A percentile compares a stretch with the other conserved stretches of the same genome.
These are phyloP conservation scores for Millerozyma acaciae DNA, from an alignment of 805 yeast genomes.

Conservation along the genomic window DNA sequence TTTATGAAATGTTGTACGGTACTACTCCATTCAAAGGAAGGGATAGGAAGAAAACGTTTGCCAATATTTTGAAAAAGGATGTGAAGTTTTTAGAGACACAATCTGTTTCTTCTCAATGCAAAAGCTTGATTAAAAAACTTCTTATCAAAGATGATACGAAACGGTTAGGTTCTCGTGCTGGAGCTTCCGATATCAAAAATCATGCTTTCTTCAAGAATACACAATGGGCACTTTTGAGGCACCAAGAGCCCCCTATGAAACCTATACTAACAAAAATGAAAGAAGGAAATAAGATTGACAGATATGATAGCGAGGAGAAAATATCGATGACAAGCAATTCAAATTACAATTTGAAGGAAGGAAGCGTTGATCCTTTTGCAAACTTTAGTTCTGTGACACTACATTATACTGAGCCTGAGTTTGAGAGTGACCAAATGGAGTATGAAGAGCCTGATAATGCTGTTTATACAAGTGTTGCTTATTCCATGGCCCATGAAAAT, in stretches of 20 bases:
- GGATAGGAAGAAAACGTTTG: conserved; percentile 83
- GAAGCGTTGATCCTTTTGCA: conserved; percentile 67
- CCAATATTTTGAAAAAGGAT: conserved; percentile 80
- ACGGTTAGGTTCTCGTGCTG: conserved; percentile 85
- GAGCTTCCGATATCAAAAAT: conserved; percentile 90
- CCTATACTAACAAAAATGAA: conserved; percentile 59
- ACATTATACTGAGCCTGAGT: conserved; percentile 60
- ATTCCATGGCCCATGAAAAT: conserved; percentile 41
- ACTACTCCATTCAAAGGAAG: conserved; percentile 95
- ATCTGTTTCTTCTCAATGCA: conserved; percentile 69
- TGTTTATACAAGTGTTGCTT: conserved; percentile 52
- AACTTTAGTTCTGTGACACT: conserved; percentile 83
- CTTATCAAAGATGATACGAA: conserved; percentile 85
- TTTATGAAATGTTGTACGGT: conserved; percentile 93
- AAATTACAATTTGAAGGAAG: conserved; percentile 18
- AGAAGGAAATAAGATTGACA: conserved; percentile 14
- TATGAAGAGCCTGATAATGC: conserved; percentile 38
- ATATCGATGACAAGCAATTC: conserved; percentile 10
- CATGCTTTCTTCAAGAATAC: conserved; percentile 89
- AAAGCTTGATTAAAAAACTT: conserved; percentile 72
- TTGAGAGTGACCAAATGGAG: conserved; percentile 37
- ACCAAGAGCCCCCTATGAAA: conserved; percentile 92
- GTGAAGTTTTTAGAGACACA: conserved; percentile 72
- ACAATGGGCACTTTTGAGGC: conserved; percentile 93
- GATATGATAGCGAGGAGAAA: conserved; percentile 11